Percentiles rank a stretch among this genome's conserved stretches.
phyloP scores from a whole-genome alignment of 345 rosid genomes.

The Hibiscus trionum region DNA sequence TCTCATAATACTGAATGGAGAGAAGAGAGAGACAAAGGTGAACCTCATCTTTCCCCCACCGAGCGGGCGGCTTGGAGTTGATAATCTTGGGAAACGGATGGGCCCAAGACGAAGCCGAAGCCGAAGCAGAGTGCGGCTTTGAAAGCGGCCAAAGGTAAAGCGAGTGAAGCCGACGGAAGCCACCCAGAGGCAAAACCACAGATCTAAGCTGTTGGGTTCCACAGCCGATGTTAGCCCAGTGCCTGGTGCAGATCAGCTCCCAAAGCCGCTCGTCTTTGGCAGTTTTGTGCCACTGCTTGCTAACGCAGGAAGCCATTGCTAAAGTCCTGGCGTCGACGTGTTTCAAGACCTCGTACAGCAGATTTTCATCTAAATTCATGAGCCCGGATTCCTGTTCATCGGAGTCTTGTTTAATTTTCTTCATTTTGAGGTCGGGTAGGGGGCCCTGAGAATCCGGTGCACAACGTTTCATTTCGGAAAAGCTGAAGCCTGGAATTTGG shows the following conservation, averaged over 20 bases:
- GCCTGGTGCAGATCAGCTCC: background rate
- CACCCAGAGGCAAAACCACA: background rate
- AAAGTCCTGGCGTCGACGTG: background rate
- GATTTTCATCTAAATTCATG: background rate
- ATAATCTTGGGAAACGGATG: background rate
- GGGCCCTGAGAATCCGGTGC: background rate
- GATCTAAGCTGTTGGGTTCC: background rate
- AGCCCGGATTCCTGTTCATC: background rate
- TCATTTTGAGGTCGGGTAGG: background rate
- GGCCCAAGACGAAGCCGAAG: background rate
- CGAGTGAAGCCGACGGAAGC: background rate
- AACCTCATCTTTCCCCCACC: background rate
- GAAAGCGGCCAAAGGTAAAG: background rate
- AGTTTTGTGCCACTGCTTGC: background rate
- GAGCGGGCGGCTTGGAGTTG: background rate
- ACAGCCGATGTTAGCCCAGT: background rate
- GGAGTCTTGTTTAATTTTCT: background rate
- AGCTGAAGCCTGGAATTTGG: background rate
- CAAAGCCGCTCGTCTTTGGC: background rate
- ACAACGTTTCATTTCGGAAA: background rate
- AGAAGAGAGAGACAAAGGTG: background rate
- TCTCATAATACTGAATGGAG: background rate
- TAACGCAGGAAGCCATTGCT: background rate
- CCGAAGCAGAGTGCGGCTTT: background rate
- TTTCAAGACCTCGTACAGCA: background rate